Percentiles rank a stretch among this genome's conserved stretches.
These are phyloP conservation scores for Ustilaginoidea virens DNA, from an alignment of 2,329 filamentous ascomycete species.

Conservation along the genomic window DNA sequence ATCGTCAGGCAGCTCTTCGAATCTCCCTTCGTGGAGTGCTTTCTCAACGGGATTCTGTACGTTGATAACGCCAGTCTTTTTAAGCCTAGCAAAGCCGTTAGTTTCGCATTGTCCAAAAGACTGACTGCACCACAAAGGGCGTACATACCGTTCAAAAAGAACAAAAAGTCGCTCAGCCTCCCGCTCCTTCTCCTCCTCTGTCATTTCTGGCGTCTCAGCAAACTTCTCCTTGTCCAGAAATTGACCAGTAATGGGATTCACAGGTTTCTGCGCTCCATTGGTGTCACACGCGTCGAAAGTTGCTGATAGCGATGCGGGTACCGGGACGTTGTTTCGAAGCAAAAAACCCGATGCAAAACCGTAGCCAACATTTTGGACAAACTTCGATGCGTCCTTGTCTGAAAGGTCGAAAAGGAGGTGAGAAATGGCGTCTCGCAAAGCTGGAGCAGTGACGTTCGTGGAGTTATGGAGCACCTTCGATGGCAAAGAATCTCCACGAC, in stretches of 20 bases:
- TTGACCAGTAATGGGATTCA: constrained; percentile 85
- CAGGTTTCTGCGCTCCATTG: constrained; percentile 19
- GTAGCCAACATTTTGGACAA: constrained; percentile 87
- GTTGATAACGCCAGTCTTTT: constrained; percentile 58
- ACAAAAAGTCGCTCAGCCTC: constrained; percentile 86
- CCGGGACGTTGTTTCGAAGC: constrained; percentile 64
- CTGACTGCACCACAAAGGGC: too few relatives aligned
- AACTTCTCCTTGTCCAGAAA: constrained; percentile 51
- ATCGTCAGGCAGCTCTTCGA: constrained; percentile 51
- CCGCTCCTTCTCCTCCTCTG: constrained; percentile 75
- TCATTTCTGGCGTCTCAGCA: constrained; percentile 57
- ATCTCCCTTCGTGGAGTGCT: constrained; percentile 52
- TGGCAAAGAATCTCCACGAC: constrained; percentile 57
- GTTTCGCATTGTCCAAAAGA: not conserved
- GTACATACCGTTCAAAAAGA: constrained; percentile 60
- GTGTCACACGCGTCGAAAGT: constrained; percentile 15
- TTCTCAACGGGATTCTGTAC: constrained; percentile 66
- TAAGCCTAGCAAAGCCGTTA: constrained; percentile 29
- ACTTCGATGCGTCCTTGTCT: constrained; percentile 59
- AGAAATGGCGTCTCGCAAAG: constrained; percentile 59
- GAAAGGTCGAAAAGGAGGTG: constrained; percentile 78
- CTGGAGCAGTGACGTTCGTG: constrained; percentile 54
- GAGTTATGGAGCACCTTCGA: constrained; percentile 65
- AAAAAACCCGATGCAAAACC: constrained; percentile 87
- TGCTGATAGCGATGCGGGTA: constrained; percentile 52